Conservation (phyloP, 2,329 filamentous ascomycete genomes). For the Epichloe baconii region DNA sequence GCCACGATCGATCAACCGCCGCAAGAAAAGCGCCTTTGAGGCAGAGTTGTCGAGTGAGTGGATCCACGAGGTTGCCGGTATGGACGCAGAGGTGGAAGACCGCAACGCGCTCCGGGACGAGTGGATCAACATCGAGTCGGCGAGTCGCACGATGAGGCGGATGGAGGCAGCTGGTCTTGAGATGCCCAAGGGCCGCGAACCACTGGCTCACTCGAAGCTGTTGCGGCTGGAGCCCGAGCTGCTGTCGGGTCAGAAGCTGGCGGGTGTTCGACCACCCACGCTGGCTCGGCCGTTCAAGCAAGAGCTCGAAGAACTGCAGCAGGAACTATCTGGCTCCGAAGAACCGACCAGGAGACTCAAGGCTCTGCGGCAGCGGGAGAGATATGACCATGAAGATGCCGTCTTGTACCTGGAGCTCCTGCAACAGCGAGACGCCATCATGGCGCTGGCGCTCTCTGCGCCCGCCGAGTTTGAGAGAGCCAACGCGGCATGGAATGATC, state of each 20-base stretch:
- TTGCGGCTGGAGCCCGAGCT: constrained; percentile 12
- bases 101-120: constrained; percentile 29
- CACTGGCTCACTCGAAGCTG: constrained; percentile 13
- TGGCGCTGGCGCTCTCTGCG: constrained; percentile 9
- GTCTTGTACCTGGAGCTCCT: constrained; percentile 20
- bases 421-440: constrained; percentile 17
- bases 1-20: constrained; percentile 42
- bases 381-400: constrained; percentile 10
- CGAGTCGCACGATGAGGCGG: constrained; percentile 23
- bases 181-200: constrained; percentile 33
- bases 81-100: constrained; percentile 18
- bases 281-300: constrained; percentile 28
- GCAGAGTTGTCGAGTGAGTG: constrained; percentile 48
- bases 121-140: constrained; percentile 34
- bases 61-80: constrained; percentile 43
- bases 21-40: constrained; percentile 45
- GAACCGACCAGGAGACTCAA: constrained; percentile 12
- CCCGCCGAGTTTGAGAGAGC: constrained; percentile 15
- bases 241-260: constrained; percentile 14
- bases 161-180: constrained; percentile 32
- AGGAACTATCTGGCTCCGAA: constrained; percentile 10
- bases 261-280: constrained; percentile 15
- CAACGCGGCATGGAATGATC: constrained; percentile 22
- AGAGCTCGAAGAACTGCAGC: constrained; percentile 27
- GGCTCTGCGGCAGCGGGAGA: constrained; percentile 17